phyloP scores from a whole-genome alignment of 116 monocot genomes.

The Dioscorea cayenensis region DNA sequence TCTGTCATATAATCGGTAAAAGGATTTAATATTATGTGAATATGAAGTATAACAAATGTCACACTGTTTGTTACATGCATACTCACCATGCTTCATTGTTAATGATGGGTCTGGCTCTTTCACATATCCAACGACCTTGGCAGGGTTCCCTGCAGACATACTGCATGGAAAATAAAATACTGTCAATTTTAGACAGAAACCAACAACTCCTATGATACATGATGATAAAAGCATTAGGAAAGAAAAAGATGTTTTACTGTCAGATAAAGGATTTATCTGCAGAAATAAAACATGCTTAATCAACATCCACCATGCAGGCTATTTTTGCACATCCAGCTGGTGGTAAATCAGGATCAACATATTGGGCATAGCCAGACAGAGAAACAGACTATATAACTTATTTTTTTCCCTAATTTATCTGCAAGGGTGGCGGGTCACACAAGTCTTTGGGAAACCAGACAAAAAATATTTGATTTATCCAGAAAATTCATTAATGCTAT shows the following conservation, averaged over 20 bases:
- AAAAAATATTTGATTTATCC: too few species aligned
- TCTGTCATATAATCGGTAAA: conserved; percentile 25
- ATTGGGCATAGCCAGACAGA: too few species aligned
- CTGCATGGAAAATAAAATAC: conserved; percentile 20
- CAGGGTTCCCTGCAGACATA: conserved; percentile 76
- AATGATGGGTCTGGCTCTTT: conserved; percentile 75
- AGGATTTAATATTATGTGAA: conserved; percentile 2
- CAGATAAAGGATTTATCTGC: too few species aligned
- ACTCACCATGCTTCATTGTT: conserved; percentile 85
- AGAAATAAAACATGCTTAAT: neutral
- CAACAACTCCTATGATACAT: neutral
- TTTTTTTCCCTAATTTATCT: too few species aligned
- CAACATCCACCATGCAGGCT: neutral
- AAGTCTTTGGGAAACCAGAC: too few species aligned
- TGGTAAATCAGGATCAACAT: too few species aligned
- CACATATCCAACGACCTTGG: conserved; percentile 49
- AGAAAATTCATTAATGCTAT: too few species aligned
- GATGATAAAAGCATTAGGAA: neutral
- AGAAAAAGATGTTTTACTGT: neutral
- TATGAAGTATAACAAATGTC: neutral
- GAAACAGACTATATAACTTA: too few species aligned
- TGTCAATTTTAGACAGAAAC: neutral
- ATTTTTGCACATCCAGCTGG: neutral
- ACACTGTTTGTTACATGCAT: neutral
- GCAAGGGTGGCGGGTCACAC: too few species aligned